Percentiles rank a stretch among this genome's conserved stretches.
These are phyloP conservation scores for Lipomyces spencermartinsiae DNA, from an alignment of 805 yeast genomes.

Conservation along the genomic window DNA sequence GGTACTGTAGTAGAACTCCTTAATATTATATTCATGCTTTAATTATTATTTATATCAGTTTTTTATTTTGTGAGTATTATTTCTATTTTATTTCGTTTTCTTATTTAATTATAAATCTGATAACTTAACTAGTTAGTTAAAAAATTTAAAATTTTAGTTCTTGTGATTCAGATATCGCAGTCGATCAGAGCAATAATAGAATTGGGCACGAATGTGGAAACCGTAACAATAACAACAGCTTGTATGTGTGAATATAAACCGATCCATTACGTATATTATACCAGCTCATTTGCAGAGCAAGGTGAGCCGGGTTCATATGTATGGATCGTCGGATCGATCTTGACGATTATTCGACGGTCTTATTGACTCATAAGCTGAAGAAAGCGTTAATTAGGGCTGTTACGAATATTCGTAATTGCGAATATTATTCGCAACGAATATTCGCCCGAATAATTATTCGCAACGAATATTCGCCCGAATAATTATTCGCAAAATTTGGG, in stretches of 20 bases:
- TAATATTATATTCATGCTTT: slow-evolving; percentile 3
- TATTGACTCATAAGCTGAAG: no score
- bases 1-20: slow-evolving; percentile 4
- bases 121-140: no score
- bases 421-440: no score
- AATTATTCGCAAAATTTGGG: no score
- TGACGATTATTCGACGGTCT: no score
- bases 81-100: slow-evolving; percentile 2
- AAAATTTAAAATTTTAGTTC: background rate
- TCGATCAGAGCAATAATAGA: slow-evolving; percentile 2
- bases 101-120: background rate
- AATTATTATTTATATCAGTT: background rate
- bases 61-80: background rate
- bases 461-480: no score
- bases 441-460: no score
- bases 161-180: background rate
- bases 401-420: no score
- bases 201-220: slow-evolving; percentile 4
- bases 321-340: slow-evolving; percentile 3
- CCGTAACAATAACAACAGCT: background rate
- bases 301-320: slow-evolving; percentile 5
- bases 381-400: no score
- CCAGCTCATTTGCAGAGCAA: slow-evolving; percentile 1
- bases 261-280: slow-evolving; percentile 3
- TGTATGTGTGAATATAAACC: background rate